Base-by-base conservation (phyloP, 306 rosid species). In the Prunus kanzakura region DNA sequence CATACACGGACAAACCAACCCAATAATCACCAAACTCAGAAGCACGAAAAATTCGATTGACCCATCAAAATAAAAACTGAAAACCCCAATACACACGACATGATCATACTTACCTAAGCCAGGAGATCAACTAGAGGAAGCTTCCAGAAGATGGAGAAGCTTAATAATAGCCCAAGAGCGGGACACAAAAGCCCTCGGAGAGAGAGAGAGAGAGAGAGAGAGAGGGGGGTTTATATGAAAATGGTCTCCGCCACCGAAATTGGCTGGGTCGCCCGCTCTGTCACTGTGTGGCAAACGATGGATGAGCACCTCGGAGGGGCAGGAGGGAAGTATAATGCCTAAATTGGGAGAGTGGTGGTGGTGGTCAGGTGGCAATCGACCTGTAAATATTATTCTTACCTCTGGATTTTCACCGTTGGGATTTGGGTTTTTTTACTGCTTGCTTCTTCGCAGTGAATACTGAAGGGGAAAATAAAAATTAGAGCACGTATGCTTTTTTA, bases 211-310 rank as follows among this genome's bases (percentile, higher is more conserved):
- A 32, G 50, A 38, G 25, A 63, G 43, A 15, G 45, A 30, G 58
- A 12, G 51, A 0, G 4, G 15, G 20, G 11, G 23, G 15, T 11
- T n/a, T 55, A n/a, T 30, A n/a, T 3, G 46, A 3, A 71, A 3
- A 23, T 22, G 65, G 4, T 6, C 50, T 46, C 19, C 3, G 69
- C 66, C 58, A 46, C 81, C 45, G 51, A 22, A 32, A 64, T 13
- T 29, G 23, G 38, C 49, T 46, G 75, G 25, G 74, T 58, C 70
- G 75, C 47, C 71, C 58, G 16, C 73, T 81, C 55, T 64, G 66
- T 52, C 81, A 55, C 60, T 56, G 25, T 30, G 80, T 81, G 77
- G 80, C 67, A 71, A 71, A 23, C 35, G 25, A 45, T 45, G 77
- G 69, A 56, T 25, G 81, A 57, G 5, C 52, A 20, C 13, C 43